phyloP scores from a whole-genome alignment of 2,329 filamentous ascomycete species.

The Alternaria postmessia region DNA sequence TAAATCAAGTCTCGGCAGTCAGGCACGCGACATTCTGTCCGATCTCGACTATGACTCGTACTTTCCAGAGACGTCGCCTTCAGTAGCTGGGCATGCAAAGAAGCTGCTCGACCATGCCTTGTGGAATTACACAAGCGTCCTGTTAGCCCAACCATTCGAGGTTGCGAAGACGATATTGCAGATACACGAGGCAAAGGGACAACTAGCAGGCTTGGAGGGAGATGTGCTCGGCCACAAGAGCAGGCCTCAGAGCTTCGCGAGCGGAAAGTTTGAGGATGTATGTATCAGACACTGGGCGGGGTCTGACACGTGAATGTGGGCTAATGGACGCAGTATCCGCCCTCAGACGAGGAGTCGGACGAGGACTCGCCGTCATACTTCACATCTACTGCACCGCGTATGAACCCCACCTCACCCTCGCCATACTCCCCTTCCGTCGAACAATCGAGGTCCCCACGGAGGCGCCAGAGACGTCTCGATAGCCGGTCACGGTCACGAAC shows the following conservation, averaged over 20 bases:
- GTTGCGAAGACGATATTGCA: slow-evolving; percentile 95
- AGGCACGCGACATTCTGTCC: slow-evolving; percentile 84
- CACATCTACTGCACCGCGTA: slow-evolving; percentile 69
- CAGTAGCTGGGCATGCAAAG: slow-evolving; percentile 73
- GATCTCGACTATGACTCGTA: slow-evolving; percentile 94
- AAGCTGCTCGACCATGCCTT: slow-evolving; percentile 83
- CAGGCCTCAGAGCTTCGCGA: slow-evolving; percentile 43
- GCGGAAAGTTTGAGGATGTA: slow-evolving; percentile 48
- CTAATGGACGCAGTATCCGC: slow-evolving; percentile 50
- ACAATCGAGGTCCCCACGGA: slow-evolving; percentile 46
- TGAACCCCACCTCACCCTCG: slow-evolving; percentile 45
- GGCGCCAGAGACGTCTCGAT: slow-evolving; percentile 49
- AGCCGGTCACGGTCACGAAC: slow-evolving; percentile 49
- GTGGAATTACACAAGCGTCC: slow-evolving; percentile 89
- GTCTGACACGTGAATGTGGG: slow-evolving; percentile 28
- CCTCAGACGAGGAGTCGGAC: slow-evolving; percentile 75
- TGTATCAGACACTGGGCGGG: slow-evolving; percentile 5
- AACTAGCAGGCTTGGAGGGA: slow-evolving; percentile 33
- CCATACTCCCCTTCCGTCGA: slow-evolving; percentile 46
- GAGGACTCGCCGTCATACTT: slow-evolving; percentile 80
- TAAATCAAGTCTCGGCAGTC: slow-evolving; percentile 62
- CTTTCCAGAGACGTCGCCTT: slow-evolving; percentile 76
- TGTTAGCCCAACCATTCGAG: slow-evolving; percentile 95
- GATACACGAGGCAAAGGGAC: slow-evolving; percentile 64
- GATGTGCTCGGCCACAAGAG: slow-evolving; percentile 32